These are phyloP conservation scores for Beauveria asiatica DNA, from an alignment of 2,329 filamentous ascomycete species.

Conservation along the genomic window DNA sequence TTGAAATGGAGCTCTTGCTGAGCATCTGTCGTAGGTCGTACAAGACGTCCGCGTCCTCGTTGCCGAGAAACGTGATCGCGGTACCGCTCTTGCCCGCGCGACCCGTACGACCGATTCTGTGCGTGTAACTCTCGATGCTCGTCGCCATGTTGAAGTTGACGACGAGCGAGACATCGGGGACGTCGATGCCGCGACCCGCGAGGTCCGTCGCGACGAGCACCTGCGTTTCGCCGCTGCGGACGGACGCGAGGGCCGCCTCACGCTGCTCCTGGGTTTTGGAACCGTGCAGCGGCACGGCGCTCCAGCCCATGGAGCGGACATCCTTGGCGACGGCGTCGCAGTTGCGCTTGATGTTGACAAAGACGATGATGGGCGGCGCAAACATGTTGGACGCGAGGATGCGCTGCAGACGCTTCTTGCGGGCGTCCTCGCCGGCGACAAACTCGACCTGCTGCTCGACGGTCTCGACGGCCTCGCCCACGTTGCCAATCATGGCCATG, in stretches of 20 bases:
- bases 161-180: constrained; percentile 85
- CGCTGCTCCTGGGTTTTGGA: constrained; percentile 97
- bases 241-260: constrained; percentile 80
- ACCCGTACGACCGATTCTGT: constrained; percentile 93
- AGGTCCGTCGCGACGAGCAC: constrained; percentile 94
- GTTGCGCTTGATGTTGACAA: constrained; percentile 99
- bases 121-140: constrained; percentile 90
- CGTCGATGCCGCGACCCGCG: constrained; percentile 94
- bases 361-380: constrained; percentile 88
- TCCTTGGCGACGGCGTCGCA: constrained; percentile 92
- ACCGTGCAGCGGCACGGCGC: constrained; percentile 82
- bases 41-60: constrained; percentile 81
- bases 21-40: constrained; percentile 97
- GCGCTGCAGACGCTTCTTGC: constrained; percentile 91
- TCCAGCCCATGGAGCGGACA: constrained; percentile 90
- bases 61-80: constrained; percentile 89
- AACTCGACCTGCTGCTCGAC: constrained; percentile 97
- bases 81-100: constrained; percentile 95
- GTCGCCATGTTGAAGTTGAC: constrained; percentile 99
- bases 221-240: constrained; percentile 71
- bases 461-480: constrained; percentile 92
- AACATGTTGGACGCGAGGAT: constrained; percentile 77
- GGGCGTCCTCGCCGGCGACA: constrained; percentile 81
- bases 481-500: constrained; percentile 88
- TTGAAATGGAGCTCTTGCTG: constrained; percentile 76